Evolutionary conservation across 371 early-diverging fungal genomes (phyloP), one percentile per base, ranked within the genome.

Genomic region (Coemansia sp.): DNA sequence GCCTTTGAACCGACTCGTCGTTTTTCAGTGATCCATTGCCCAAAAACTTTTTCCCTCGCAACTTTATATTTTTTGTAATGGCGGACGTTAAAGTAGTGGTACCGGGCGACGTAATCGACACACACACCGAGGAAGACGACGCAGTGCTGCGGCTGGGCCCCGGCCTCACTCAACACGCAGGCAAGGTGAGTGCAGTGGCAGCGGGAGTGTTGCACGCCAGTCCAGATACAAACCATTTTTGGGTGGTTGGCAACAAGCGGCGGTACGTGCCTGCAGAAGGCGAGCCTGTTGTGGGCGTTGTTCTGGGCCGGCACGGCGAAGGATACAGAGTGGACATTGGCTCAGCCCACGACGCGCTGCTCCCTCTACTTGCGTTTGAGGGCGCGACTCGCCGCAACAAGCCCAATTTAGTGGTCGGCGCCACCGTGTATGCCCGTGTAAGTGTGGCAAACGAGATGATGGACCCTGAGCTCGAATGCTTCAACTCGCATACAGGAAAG

Each of bases 381-480:
- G 93, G 92, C n/a, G 96, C 95, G 0, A 94, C 94, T 5, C 94
- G 93, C 76, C 85, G 92, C 59, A 95, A 94, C 83, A 85, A 85
- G 73, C 98, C 98, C 41, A 90, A 89, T 59, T 79, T 91, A 61
- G 85, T 88, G 32, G 85, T 92, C 9, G 94, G 94, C 5, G 75
- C 87, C 17, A 73, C 93, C 11, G 89, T 98, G 3, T 98, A 94
- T 71, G 94, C 89, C 26, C 85, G 92, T 39, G 86, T 98, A 1
- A 74, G 87, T 3, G 80, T 93, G 67, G 97, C 97, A 15, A 90
- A 94, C 81, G 89, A 87, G 69, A 94, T 97, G 79, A 95, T 98
- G 92, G 98, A 98, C 59, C 92, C 97, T 2, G 98, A 98, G 68
- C 74, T 98, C 17, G 93, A 92, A 68, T 97, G 98, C 80, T 77